Evolutionary conservation across 2,329 filamentous ascomycete genomes (phyloP).

Genomic region (Diaporthe capsici): DNA sequence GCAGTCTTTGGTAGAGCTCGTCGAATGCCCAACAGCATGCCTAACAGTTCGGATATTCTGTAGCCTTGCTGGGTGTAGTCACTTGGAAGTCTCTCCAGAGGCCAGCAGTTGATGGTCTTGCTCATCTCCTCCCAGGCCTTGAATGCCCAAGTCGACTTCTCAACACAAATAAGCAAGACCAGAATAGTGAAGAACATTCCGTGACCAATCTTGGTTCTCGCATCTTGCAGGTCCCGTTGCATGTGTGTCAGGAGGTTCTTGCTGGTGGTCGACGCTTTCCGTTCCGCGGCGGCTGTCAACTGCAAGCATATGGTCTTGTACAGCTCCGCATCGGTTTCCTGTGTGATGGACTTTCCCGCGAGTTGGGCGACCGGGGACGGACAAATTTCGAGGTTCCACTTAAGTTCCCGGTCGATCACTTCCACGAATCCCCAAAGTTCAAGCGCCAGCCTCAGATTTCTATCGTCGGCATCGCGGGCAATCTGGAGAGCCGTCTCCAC

Average conservation of each 20-base stretch:
- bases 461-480: slow-evolving; percentile 65
- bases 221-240: slow-evolving; percentile 73
- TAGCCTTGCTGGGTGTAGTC: slow-evolving; percentile 72
- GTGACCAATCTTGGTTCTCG: slow-evolving; percentile 71
- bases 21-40: slow-evolving; percentile 74
- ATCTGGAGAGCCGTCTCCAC: slow-evolving; percentile 64
- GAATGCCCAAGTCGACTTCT: slow-evolving; percentile 79
- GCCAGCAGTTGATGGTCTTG: slow-evolving; percentile 64
- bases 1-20: slow-evolving; percentile 69
- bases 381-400: slow-evolving; percentile 70
- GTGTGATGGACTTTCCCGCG: slow-evolving; percentile 63
- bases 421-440: slow-evolving; percentile 77
- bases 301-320: slow-evolving; percentile 75
- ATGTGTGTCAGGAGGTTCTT: slow-evolving; percentile 71
- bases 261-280: slow-evolving; percentile 72
- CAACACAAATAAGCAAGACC: slow-evolving; percentile 75
- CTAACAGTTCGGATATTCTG: slow-evolving; percentile 69
- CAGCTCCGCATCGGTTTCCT: slow-evolving; percentile 67
- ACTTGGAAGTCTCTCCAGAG: slow-evolving; percentile 69
- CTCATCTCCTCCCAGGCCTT: slow-evolving; percentile 77
- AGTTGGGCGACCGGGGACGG: slow-evolving; percentile 56
- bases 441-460: slow-evolving; percentile 69
- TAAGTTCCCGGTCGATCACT: slow-evolving; percentile 74
- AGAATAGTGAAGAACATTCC: slow-evolving; percentile 73
- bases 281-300: slow-evolving; percentile 74